These are phyloP conservation scores for Euphrasia confusa DNA, from an alignment of 257 asterid genomes.

Conservation along the genomic window DNA sequence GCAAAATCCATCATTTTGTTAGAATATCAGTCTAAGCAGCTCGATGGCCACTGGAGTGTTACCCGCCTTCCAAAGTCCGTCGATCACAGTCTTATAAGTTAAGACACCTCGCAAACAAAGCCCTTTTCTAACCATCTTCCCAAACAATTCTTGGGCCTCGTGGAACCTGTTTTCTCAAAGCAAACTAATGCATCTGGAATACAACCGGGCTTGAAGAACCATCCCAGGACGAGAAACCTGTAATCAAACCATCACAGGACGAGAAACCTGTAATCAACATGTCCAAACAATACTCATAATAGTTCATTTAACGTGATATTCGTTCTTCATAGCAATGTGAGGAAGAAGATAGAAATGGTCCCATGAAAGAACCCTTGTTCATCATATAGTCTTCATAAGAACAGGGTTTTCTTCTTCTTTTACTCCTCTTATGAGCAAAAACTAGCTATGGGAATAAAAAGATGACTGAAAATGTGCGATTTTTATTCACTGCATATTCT, in stretches of 20 bases:
- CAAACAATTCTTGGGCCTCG: too few species aligned
- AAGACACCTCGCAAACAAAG: constrained; percentile 11
- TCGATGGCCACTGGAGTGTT: constrained; percentile 17
- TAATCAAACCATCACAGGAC: constrained; percentile 8
- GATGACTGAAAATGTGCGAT: too few species aligned
- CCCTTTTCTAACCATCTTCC: constrained; percentile 6
- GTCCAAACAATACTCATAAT: neutral
- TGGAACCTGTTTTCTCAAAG: too few species aligned
- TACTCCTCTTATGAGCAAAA: too few species aligned
- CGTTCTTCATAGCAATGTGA: too few species aligned
- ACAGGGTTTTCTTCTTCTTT: too few species aligned
- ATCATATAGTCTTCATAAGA: too few species aligned
- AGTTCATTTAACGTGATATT: neutral
- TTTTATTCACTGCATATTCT: too few species aligned
- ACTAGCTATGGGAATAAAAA: too few species aligned
- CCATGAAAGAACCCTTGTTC: too few species aligned
- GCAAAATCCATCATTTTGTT: constrained; percentile 24
- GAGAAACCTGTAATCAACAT: constrained; percentile 12
- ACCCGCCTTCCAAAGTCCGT: constrained; percentile 36
- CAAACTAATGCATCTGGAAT: too few species aligned
- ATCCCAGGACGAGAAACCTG: constrained; percentile 13
- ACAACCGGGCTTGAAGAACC: constrained; percentile 10
- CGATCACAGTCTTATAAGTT: constrained; percentile 17
- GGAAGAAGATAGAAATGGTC: too few species aligned
- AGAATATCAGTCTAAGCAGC: constrained; percentile 18